Evolutionary conservation across 306 rosid species (phyloP).

Genomic region (Trifolium repens): DNA sequence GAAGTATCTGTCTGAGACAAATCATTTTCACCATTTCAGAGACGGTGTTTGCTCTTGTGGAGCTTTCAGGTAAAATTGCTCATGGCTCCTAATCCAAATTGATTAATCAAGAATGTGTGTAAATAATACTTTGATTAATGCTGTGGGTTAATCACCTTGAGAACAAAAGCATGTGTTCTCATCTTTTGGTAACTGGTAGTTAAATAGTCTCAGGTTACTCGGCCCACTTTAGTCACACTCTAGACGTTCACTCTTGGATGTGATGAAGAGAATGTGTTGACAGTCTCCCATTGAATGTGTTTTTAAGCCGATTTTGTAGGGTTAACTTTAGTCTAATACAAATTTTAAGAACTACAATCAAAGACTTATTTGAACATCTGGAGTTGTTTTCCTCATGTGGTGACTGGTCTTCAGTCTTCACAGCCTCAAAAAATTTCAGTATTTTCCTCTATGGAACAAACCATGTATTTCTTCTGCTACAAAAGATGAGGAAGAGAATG

Average conservation of each 20-base stretch:
- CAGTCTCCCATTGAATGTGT: neutral
- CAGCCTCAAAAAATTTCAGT: too few species aligned
- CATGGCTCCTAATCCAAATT: neutral
- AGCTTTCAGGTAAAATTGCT: constrained; percentile 59
- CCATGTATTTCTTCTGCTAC: constrained; percentile 51
- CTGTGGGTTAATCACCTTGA: constrained; percentile 26
- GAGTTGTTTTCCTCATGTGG: too few species aligned
- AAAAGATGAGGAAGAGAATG: constrained; percentile 91
- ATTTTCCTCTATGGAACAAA: too few species aligned
- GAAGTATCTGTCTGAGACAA: constrained; percentile 64
- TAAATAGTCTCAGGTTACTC: neutral
- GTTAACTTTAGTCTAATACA: too few species aligned
- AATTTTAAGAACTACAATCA: neutral
- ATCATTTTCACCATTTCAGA: constrained; percentile 78
- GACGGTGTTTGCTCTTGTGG: constrained; percentile 77
- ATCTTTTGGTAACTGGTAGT: constrained; percentile 12
- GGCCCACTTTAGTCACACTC: neutral
- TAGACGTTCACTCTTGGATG: neutral
- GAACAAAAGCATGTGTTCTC: constrained; percentile 12
- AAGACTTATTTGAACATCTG: too few species aligned
- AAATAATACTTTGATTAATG: constrained; percentile 27
- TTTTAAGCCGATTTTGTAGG: too few species aligned
- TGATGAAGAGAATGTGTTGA: too few species aligned
- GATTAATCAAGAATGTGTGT: constrained; percentile 19
- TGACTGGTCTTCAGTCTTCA: too few species aligned